phyloP scores from a whole-genome alignment of 768 basidiomycete genomes.

The Leccinum aurantiacum region DNA sequence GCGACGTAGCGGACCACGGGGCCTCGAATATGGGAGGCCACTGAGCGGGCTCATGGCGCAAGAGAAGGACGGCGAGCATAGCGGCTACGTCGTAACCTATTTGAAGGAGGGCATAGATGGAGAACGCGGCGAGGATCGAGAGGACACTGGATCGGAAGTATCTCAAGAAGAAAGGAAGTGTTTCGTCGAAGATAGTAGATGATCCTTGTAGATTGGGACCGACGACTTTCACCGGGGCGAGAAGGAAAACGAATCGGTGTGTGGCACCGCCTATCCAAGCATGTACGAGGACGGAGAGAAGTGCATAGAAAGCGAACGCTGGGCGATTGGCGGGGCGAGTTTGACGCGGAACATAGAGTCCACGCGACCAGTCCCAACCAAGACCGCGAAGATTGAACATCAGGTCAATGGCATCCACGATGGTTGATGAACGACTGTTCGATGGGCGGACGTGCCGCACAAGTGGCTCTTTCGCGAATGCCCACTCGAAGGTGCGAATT shows the following conservation, averaged over 20 bases:
- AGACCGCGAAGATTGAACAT: constrained; percentile 52
- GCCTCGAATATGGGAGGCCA: constrained; percentile 36
- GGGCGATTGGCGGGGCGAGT: constrained; percentile 39
- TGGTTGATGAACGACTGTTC: not conserved
- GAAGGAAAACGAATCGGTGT: constrained; percentile 48
- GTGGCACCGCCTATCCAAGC: constrained; percentile 45
- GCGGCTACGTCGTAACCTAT: constrained; percentile 27
- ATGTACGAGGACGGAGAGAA: constrained; percentile 35
- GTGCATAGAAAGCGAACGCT: constrained; percentile 38
- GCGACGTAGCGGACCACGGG: constrained; percentile 38
- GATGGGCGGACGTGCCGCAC: constrained; percentile 13
- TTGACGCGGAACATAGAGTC: constrained; percentile 32
- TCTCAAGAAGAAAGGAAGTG: constrained; percentile 26
- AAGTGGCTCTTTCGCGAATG: constrained; percentile 12
- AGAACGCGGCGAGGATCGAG: constrained; percentile 42
- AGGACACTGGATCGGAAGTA: constrained; percentile 44
- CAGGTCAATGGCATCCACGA: constrained; percentile 50
- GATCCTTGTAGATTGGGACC: constrained; percentile 19
- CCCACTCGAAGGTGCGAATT: constrained; percentile 20
- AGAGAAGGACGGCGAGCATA: constrained; percentile 25
- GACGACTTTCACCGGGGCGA: constrained; percentile 38
- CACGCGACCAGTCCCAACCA: constrained; percentile 60
- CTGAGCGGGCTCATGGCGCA: constrained; percentile 28
- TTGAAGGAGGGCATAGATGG: constrained; percentile 47
- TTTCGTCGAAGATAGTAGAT: constrained; percentile 32